Evolutionary conservation across 2,329 filamentous ascomycete genomes (phyloP), one percentile per base, ranked within the genome.

Genomic region (Calonectria multiphialidica): DNA sequence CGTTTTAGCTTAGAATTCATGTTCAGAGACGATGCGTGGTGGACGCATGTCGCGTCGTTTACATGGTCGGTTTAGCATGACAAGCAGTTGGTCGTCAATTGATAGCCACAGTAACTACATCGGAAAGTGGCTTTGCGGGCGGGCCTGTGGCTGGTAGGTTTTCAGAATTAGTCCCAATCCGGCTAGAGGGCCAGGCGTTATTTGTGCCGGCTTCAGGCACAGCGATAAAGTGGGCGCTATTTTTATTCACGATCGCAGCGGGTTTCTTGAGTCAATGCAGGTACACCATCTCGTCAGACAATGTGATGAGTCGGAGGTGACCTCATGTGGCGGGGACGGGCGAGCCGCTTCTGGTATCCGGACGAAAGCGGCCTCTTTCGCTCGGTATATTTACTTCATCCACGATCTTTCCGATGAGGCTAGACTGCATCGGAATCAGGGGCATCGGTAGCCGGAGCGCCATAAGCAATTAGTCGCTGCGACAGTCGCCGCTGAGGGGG

Each of bases 1-100:
- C 82, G 76, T 72, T 84, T 84, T 5, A 28, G 45, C 23, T 75
- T 69, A 25, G 47, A 64, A 6, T 72, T 44, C 82, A 84, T 84
- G 66, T 57, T 72, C 45, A 25, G 8, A 28, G 47, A 55, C 40
- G 13, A 37, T 45, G 55, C 28, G 23, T 62, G 28, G 44, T 18
- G 55, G 13, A 33, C 61, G 23, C 69, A 75, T 62, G 57, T 57
- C 77, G 72, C 73, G 77, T 71, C 47, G 69, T 44, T 49, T 35
- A 18, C 6, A 16, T 18, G 35, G 53, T 40, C 25, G n/a, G 28
- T 42, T 45, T 40, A 55, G 40, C 44, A 55, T 4, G 45, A 21
- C 12, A 25, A 40, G 8, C 8, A 30, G 28, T 30, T 30, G 28
- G 28, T 67, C 13, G 40, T 63, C 33, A 16, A 59, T 57, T 33